Conservation (phyloP, 345 rosid species). For the Garcia nutans region DNA sequence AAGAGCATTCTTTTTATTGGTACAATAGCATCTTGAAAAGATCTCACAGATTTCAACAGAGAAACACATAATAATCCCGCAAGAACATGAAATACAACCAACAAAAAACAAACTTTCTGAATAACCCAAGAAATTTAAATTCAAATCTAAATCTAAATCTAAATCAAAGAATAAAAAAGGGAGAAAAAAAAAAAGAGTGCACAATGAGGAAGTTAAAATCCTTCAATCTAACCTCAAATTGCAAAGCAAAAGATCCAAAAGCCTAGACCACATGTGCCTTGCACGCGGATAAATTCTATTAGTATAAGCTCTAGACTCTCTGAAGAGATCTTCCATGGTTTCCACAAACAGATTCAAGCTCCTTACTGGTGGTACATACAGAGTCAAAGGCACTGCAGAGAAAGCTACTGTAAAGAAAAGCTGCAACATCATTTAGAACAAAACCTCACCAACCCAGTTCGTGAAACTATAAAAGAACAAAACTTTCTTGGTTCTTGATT, state of each 20-base stretch:
- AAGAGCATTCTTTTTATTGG: not conserved
- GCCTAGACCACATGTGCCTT: conserved; percentile 64
- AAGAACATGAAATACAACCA: not conserved
- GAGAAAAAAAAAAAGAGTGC: not conserved
- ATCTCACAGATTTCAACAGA: not conserved
- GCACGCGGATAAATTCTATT: conserved; percentile 62
- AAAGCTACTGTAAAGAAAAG: conserved; percentile 79
- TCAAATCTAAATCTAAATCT: not conserved
- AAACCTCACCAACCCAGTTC: not conserved
- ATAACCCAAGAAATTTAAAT: too few relatives aligned
- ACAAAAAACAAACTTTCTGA: not conserved
- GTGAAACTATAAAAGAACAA: not conserved
- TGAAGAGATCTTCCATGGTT: conserved; percentile 60
- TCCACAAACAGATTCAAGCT: conserved; percentile 71
- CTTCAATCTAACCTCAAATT: conserved; percentile 34
- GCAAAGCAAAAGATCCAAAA: conserved; percentile 65
- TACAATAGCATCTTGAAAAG: not conserved
- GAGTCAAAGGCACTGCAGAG: conserved; percentile 83
- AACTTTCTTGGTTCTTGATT: not conserved
- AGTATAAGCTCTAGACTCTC: conserved; percentile 58
- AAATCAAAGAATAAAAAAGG: not conserved
- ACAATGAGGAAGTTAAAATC: not conserved
- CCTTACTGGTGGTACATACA: conserved; percentile 81
- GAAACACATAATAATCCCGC: not conserved
- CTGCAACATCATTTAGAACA: conserved; percentile 47